A percentile compares a stretch with the other conserved stretches of the same genome.
Evolutionary conservation across 75 land plant genomes (phyloP).

Genomic region (Gnetum montanum): DNA sequence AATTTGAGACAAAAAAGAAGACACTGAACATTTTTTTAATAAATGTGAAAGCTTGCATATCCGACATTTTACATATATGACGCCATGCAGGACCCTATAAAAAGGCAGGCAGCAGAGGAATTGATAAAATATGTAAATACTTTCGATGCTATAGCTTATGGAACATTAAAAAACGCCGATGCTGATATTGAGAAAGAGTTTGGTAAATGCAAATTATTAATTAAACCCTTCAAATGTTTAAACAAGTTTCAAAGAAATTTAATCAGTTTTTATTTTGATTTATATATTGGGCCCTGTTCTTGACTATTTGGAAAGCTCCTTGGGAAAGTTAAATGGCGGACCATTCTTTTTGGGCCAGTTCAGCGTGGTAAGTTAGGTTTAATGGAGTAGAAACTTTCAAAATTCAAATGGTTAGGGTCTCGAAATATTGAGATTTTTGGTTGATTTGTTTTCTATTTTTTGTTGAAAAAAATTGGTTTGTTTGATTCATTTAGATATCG

Average conservation of each 20-base stretch:
- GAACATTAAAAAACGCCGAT: not conserved
- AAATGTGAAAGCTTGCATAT: no score
- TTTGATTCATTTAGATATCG: no score
- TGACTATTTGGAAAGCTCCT: constrained; percentile 55
- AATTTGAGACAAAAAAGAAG: not conserved
- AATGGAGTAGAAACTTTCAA: no score
- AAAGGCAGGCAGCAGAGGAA: constrained; percentile 16
- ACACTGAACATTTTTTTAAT: not conserved
- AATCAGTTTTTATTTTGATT: not conserved
- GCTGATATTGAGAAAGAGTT: not conserved
- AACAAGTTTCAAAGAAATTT: not conserved
- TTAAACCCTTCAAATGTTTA: not conserved
- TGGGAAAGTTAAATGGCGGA: constrained; percentile 59
- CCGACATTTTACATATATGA: not conserved
- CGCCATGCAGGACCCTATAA: constrained; percentile 8
- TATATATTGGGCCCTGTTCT: constrained; percentile 54
- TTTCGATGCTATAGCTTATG: constrained; percentile 7
- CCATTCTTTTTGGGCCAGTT: constrained; percentile 77
- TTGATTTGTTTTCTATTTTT: not conserved
- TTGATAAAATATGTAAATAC: constrained; percentile 9
- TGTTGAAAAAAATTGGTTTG: not conserved
- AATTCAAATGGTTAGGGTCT: no score
- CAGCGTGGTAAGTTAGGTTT: constrained; percentile 55
- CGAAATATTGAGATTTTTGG: not conserved
- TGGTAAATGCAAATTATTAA: not conserved